Evolutionary conservation across 2,329 filamentous ascomycete genomes (phyloP), one percentile per base, ranked within the genome.

Genomic region (Tolypocladium amazonense): DNA sequence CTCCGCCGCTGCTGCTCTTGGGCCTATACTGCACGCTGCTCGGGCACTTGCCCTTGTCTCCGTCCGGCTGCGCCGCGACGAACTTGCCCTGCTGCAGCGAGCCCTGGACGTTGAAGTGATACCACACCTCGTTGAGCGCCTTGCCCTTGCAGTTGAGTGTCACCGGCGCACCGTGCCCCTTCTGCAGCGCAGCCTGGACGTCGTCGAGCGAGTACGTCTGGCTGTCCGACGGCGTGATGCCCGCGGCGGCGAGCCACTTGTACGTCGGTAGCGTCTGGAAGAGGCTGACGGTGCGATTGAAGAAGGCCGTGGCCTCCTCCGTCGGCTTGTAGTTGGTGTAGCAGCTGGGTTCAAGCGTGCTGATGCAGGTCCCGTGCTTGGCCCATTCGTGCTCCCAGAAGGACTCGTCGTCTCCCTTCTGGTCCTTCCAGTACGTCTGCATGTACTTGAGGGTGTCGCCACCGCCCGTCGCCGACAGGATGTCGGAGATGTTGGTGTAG

Each of bases 351-450:
- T 86, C 78, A 12, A 91, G 78, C 0, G 88, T 91, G 65, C 78
- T 84, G 64, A 90, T 83, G 73, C 88, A 90, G 20, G 78, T 80
- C 61, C 88, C 88, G 70, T 91, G 88, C 70, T 89, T 91, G 64
- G 77, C 77, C 86, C 86, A 90, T 72, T 91, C 88, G 70, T 90
- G 87, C 69, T 87, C 77, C 88, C 88, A 91, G 65, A 91, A 83
- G 14, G 73, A 74, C 65, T 87, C 81, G 64, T 88, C 82, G 50
- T 85, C 73, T 59, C 86, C 87, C 56, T 81, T 69, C 71, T 86
- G 82, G 68, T 87, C 84, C 69, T 89, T 86, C 88, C 88, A 91
- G 75, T 87, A 89, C 2, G 75, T 82, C 57, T 81, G 73, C 88
- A 91, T 91, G 69, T 85, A 88, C 2, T 75, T 72, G 1, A 91